phyloP scores from a whole-genome alignment of 2,329 filamentous ascomycete genomes.

The Anthostomella pinea region DNA sequence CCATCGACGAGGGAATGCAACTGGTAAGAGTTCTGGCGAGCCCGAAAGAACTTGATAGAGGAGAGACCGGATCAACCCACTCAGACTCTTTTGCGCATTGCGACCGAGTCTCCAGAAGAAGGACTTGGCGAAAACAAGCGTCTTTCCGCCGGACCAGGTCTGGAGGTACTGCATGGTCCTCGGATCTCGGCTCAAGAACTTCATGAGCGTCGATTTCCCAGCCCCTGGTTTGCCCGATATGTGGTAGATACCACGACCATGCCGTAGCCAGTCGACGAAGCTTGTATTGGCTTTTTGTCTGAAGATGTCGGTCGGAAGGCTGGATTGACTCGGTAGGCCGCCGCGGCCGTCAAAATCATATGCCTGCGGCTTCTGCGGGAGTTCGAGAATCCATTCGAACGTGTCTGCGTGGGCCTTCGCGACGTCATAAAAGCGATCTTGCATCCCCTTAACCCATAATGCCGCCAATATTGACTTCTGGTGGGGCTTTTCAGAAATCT shows the following conservation, averaged over 20 bases:
- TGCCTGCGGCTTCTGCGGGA: not conserved
- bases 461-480: no score
- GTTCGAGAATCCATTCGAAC: slow-evolving; percentile 11
- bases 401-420: slow-evolving; percentile 7
- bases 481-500: slow-evolving; percentile 2
- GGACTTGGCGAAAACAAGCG: slow-evolving; percentile 10
- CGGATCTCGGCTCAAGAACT: slow-evolving; percentile 14
- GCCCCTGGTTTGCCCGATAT: slow-evolving; percentile 27
- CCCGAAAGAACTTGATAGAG: slow-evolving; percentile 17
- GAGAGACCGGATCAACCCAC: slow-evolving; percentile 18
- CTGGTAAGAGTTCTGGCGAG: slow-evolving; percentile 10
- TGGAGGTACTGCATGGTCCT: slow-evolving; percentile 9
- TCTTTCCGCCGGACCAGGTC: slow-evolving; percentile 11
- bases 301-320: not conserved
- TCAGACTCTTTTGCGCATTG: slow-evolving; percentile 17
- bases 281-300: slow-evolving; percentile 1
- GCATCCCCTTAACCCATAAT: slow-evolving; percentile 6
- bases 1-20: slow-evolving; percentile 15
- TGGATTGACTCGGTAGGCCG: not conserved
- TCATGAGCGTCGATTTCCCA: slow-evolving; percentile 30
- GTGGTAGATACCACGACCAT: slow-evolving; percentile 14
- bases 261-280: slow-evolving; percentile 14
- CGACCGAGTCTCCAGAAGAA: slow-evolving; percentile 26
- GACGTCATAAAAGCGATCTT: slow-evolving; percentile 12
- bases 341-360: no score